Percentiles rank a stretch among this genome's conserved stretches.
phyloP scores from a whole-genome alignment of 768 basidiomycete genomes.

The Leccinum uliginosum region DNA sequence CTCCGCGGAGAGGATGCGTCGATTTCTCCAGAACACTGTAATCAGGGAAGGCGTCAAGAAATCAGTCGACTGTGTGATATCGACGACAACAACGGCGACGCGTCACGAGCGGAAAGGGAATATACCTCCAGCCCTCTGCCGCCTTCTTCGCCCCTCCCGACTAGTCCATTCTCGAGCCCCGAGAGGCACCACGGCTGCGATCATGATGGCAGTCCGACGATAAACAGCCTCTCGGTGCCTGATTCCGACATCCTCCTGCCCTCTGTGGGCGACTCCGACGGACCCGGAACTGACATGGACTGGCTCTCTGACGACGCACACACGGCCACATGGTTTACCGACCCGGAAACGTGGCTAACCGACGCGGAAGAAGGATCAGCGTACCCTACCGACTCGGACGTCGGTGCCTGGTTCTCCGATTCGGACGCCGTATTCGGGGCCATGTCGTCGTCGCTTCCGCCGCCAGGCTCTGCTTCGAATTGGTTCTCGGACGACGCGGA shows the following conservation, averaged over 20 bases:
- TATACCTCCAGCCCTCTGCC: conserved; percentile 48
- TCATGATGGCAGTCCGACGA: conserved; percentile 18
- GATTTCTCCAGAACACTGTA: conserved; percentile 21
- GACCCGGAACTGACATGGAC: background rate
- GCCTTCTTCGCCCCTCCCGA: conserved; percentile 58
- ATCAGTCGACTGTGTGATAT: conserved; percentile 17
- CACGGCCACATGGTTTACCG: conserved; percentile 20
- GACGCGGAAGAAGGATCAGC: conserved; percentile 37
- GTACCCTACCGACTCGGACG: conserved; percentile 36
- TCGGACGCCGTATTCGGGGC: conserved; percentile 28
- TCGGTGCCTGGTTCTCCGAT: conserved; percentile 27
- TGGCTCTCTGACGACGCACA: conserved; percentile 16
- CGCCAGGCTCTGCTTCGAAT: conserved; percentile 13
- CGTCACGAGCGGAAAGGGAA: conserved; percentile 23
- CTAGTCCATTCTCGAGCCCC: conserved; percentile 42
- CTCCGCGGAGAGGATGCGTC: conserved; percentile 43
- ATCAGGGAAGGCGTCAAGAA: background rate
- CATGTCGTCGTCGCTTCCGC: conserved; percentile 17
- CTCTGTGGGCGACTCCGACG: conserved; percentile 5
- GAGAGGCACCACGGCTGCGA: background rate
- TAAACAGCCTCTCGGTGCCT: conserved; percentile 3
- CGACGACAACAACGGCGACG: conserved; percentile 7
- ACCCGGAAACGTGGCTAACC: conserved; percentile 28
- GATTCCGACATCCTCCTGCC: conserved; percentile 14
- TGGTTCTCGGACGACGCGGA: conserved; percentile 29